Conservation (phyloP, 352 stramenopile genomes). For the Chrysophaeum taylorii region DNA sequence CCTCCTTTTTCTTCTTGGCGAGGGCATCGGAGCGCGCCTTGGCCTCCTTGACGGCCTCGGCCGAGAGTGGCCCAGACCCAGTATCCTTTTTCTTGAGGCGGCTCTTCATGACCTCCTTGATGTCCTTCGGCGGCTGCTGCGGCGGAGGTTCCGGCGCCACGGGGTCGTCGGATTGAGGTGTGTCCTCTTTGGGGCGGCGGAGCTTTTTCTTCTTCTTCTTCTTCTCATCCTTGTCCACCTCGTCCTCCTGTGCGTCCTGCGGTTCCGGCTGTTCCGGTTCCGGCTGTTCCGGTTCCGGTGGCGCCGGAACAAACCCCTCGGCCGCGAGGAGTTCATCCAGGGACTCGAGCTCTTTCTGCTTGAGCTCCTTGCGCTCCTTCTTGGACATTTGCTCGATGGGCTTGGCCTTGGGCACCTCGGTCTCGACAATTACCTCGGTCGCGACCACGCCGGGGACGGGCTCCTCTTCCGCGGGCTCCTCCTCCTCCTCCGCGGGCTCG, state of each 20-base stretch:
- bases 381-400: neutral
- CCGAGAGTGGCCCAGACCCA: too few species aligned
- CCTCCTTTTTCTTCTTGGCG: slow-evolving; percentile 9
- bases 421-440: too few species aligned
- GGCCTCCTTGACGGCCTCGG: neutral
- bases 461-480: neutral
- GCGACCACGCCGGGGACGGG: too few species aligned
- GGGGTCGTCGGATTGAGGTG: neutral
- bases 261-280: neutral
- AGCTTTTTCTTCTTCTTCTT: neutral
- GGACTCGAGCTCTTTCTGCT: neutral
- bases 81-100: neutral
- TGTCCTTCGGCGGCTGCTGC: neutral
- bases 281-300: neutral
- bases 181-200: neutral
- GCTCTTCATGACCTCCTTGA: slow-evolving; percentile 7
- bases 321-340: neutral
- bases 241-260: neutral
- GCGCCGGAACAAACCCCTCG: neutral
- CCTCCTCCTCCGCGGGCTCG: neutral
- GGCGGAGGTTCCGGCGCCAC: neutral
- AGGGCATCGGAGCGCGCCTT: neutral
- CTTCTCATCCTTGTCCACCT: neutral
- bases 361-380: slow-evolving; percentile 1
- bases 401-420: slow-evolving; percentile 8